phyloP scores from a whole-genome alignment of 2,329 filamentous ascomycete species.

The Teratosphaeria gauchensis region DNA sequence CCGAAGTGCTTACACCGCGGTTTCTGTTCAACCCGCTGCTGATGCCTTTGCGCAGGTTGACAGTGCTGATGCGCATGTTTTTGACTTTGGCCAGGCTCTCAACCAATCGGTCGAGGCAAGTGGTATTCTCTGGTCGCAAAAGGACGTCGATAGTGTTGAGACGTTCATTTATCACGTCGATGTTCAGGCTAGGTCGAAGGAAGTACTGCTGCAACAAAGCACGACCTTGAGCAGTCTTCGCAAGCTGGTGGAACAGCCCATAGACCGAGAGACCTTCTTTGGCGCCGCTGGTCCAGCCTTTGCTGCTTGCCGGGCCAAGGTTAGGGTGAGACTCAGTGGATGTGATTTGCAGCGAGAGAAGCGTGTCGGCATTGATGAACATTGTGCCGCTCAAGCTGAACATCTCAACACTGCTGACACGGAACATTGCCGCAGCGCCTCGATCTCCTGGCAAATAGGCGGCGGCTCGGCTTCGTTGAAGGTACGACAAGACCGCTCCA shows the following conservation, averaged over 20 bases:
- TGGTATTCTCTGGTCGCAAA: slow-evolving; percentile 56
- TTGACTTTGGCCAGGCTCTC: slow-evolving; percentile 60
- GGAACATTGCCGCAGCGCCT: slow-evolving; percentile 46
- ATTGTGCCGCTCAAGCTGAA: slow-evolving; percentile 58
- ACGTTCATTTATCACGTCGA: slow-evolving; percentile 59
- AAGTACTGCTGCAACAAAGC: slow-evolving; percentile 67
- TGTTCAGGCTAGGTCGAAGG: slow-evolving; percentile 63
- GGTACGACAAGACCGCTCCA: slow-evolving; percentile 72
- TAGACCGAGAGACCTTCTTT: slow-evolving; percentile 81
- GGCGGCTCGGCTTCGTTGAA: slow-evolving; percentile 58
- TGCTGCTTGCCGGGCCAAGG: slow-evolving; percentile 52
- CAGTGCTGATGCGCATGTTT: slow-evolving; percentile 61
- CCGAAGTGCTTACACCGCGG: slow-evolving; percentile 48
- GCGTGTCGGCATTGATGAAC: slow-evolving; percentile 72
- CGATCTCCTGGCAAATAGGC: slow-evolving; percentile 54
- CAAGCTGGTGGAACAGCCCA: slow-evolving; percentile 67
- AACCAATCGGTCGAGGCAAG: slow-evolving; percentile 45
- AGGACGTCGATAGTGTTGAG: slow-evolving; percentile 61
- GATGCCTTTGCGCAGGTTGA: slow-evolving; percentile 69
- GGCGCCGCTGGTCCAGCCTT: slow-evolving; percentile 43
- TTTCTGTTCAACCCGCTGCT: slow-evolving; percentile 44
- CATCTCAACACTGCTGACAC: slow-evolving; percentile 59
- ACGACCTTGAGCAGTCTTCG: slow-evolving; percentile 71
- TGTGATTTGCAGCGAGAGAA: slow-evolving; percentile 76
- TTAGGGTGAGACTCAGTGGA: slow-evolving; percentile 76